Base-by-base conservation (phyloP, 257 asterid species). In the Parsonsia alboflavescens region DNA sequence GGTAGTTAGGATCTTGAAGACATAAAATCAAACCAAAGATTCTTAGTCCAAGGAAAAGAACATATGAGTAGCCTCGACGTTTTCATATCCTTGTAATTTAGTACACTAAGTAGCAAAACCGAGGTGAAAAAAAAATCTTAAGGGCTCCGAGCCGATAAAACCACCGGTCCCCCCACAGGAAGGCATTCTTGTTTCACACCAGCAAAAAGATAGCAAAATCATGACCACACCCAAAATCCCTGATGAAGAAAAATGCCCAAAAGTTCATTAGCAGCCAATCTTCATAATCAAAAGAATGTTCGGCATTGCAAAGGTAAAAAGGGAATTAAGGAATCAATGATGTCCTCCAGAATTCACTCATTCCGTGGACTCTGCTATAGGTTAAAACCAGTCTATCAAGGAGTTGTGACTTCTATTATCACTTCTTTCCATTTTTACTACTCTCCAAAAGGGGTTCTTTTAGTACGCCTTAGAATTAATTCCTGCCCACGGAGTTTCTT, bases 381-480 rank as follows among this genome's bases (percentile, higher is more conserved):
- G 39, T 33, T 41, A 42, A 42, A 42, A 42, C 46, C 9, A 42
- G 0, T 42, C 46, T 5, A 42, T 42, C 2, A 42, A 42, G 46
- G 46, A 42, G 7, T 5, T 42, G 46, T 5, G 7, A 7, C 9
- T 42, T 42, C 46, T 42, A 7, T 42, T 42, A 5, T 46, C 50
- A 46, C 50, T 46, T 46, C n/a, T n/a, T 46, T 46, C 46, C 46
- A 42, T 42, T 42, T 42, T 42, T 42, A 42, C 46, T 42, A 42
- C 46, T 7, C 9, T 42, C 46, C 3, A 7, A 42, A 42, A 42
- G 46, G 50, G 39, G 1, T 33, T 3, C 28, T 8, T 44, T 70
- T 73, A 28, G 76, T 59, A 44, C 63, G 57, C 21, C 9, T 1
- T 26, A 48, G 17, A 62, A 33, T 64, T 63, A 63, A 74, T 30